phyloP scores from a whole-genome alignment of 192 early-diverging fungal species.

The Podila epicladia region DNA sequence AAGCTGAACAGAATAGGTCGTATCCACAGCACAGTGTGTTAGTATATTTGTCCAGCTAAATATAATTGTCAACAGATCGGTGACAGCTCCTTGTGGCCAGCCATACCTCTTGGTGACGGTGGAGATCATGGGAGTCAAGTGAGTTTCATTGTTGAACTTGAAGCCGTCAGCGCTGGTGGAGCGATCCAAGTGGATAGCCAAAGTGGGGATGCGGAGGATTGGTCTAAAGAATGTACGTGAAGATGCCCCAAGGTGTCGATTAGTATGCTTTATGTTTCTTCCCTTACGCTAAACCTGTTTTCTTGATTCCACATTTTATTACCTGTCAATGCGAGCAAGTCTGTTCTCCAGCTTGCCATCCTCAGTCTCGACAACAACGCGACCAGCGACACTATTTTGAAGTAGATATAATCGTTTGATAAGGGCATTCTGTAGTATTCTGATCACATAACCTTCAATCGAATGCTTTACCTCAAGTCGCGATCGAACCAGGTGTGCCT shows the following conservation, averaged over 20 bases:
- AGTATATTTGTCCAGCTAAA: too few species aligned
- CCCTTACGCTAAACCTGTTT: background rate
- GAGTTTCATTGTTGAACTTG: constrained; percentile 96
- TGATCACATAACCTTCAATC: background rate
- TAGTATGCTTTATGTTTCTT: too few species aligned
- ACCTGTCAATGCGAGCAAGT: constrained; percentile 82
- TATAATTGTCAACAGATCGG: too few species aligned
- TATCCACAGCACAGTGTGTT: too few species aligned
- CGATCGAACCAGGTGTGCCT: constrained; percentile 99
- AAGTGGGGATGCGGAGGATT: constrained; percentile 94
- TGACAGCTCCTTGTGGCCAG: too few species aligned
- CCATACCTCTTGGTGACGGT: constrained; percentile 68
- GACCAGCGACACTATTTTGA: constrained; percentile 80
- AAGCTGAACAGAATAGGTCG: constrained; percentile 12
- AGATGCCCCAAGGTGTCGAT: background rate
- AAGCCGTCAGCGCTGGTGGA: constrained; percentile 76
- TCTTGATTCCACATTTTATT: background rate
- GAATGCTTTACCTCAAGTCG: constrained; percentile 74
- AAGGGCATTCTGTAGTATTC: background rate
- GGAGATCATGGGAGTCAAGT: constrained; percentile 90
- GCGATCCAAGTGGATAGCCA: constrained; percentile 97
- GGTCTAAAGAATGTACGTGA: constrained; percentile 57
- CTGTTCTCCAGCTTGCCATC: constrained; percentile 77
- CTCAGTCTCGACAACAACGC: constrained; percentile 81
- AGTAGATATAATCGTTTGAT: too few species aligned